These are phyloP conservation scores for Chaetomium cochliodes DNA, from an alignment of 495 filamentous ascomycete genomes.

Conservation along the genomic window DNA sequence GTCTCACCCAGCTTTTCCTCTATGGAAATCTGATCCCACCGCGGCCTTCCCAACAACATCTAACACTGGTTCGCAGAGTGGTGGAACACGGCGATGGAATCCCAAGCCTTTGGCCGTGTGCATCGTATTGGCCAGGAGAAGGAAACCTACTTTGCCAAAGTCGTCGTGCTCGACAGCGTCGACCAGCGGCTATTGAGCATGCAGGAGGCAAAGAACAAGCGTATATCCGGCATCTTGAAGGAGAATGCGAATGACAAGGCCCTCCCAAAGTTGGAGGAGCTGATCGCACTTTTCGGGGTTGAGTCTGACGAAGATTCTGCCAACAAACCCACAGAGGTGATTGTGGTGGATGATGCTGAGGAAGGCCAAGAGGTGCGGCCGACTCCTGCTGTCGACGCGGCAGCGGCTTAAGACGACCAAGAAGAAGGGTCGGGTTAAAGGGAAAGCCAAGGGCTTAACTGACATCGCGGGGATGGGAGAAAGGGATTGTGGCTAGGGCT, in stretches of 20 bases:
- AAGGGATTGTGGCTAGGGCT: no score
- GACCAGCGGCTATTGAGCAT: not conserved
- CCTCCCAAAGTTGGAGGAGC: not conserved
- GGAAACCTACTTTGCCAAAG: constrained; percentile 7
- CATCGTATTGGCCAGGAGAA: constrained; percentile 15
- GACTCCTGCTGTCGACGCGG: no score
- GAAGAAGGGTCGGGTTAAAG: no score
- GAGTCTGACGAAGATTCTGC: not conserved
- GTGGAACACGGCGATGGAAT: constrained; percentile 13
- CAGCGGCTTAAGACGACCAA: no score
- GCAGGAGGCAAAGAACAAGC: not conserved
- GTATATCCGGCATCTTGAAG: not conserved
- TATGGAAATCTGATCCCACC: no score
- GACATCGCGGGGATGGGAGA: no score
- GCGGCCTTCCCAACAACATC: not conserved
- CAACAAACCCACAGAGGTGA: not conserved
- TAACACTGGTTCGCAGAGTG: not conserved
- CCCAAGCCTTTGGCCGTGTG: constrained; percentile 13
- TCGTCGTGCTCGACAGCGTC: constrained; percentile 3
- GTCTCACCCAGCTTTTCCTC: not conserved
- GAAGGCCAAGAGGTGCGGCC: no score
- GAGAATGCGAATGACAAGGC: not conserved
- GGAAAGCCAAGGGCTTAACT: no score
- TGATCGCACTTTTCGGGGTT: not conserved
- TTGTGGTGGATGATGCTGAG: no score